These are phyloP conservation scores for Corchorus olitorius DNA, from an alignment of 345 rosid species.

Conservation along the genomic window DNA sequence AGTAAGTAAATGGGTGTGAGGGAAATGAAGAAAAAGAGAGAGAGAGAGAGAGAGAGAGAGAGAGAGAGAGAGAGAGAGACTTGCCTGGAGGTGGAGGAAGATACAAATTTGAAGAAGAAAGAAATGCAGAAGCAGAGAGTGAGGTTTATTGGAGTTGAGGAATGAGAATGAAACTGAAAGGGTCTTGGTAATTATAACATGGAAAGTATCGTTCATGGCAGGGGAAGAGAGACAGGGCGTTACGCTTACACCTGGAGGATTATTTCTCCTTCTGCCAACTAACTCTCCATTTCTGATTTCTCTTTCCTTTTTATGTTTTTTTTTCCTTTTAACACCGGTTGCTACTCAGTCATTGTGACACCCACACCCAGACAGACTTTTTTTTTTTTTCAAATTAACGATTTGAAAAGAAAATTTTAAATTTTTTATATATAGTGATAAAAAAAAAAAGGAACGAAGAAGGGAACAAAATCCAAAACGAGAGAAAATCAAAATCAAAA, in stretches of 20 bases:
- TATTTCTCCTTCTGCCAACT: conserved; percentile 1
- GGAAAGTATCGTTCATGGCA: conserved; percentile 36
- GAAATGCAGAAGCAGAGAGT: neutral
- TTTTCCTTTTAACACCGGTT: neutral
- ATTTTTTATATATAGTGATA: too few relatives aligned
- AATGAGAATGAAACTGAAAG: conserved; percentile 12
- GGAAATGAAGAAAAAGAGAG: neutral
- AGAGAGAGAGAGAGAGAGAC: conserved; percentile 1
- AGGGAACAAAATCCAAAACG: too few relatives aligned
- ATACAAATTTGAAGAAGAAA: neutral
- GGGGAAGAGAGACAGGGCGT: neutral
- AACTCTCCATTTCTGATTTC: neutral
- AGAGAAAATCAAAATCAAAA: too few relatives aligned
- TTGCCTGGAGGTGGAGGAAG: conserved; percentile 19
- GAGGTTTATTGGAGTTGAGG: neutral
- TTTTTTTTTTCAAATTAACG: too few relatives aligned
- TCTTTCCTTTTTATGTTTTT: neutral
- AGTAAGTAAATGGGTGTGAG: too few relatives aligned
- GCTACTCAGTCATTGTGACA: neutral
- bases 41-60: neutral
- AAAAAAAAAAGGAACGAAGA: too few relatives aligned
- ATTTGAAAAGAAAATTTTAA: too few relatives aligned
- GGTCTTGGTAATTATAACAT: conserved; percentile 20
- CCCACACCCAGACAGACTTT: too few relatives aligned
- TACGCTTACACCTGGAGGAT: neutral